Percentiles rank a stretch among this genome's conserved stretches.
These are phyloP conservation scores for Fraxinus angustifolia DNA, from an alignment of 305 asterid genomes.

Conservation along the genomic window DNA sequence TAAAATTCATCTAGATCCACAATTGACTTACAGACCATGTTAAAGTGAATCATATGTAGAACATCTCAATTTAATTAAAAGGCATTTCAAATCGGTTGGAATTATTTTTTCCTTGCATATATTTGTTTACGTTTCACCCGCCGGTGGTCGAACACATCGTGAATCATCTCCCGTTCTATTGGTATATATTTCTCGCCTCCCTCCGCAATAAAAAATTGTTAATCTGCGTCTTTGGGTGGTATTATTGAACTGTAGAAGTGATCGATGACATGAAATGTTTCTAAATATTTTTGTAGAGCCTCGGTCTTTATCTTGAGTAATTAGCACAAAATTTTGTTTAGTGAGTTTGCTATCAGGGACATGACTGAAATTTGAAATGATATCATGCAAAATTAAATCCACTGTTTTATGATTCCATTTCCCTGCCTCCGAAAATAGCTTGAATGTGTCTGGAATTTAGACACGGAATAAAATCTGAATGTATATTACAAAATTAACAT, in stretches of 20 bases:
- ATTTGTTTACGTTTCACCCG: background rate
- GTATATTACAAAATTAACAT: background rate
- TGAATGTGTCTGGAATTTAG: background rate
- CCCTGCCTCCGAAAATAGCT: background rate
- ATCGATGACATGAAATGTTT: background rate
- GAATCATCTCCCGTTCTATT: background rate
- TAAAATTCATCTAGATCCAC: too few relatives aligned
- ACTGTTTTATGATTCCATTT: background rate
- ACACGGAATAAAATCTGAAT: background rate
- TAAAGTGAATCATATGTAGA: background rate
- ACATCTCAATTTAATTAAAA: background rate
- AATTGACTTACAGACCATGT: too few relatives aligned
- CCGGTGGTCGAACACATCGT: too few relatives aligned
- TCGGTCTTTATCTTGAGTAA: background rate
- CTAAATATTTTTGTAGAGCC: background rate
- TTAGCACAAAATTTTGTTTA: background rate
- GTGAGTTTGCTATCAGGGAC: background rate
- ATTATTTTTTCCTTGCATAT: background rate
- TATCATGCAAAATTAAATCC: background rate
- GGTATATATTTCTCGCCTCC: background rate
- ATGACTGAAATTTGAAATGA: background rate
- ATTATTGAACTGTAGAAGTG: background rate
- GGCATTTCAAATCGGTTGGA: background rate
- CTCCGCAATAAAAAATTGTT: background rate
- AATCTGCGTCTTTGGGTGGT: background rate